Conservation (phyloP, 208 protist species). For the Tritrichomonas foetus region DNA sequence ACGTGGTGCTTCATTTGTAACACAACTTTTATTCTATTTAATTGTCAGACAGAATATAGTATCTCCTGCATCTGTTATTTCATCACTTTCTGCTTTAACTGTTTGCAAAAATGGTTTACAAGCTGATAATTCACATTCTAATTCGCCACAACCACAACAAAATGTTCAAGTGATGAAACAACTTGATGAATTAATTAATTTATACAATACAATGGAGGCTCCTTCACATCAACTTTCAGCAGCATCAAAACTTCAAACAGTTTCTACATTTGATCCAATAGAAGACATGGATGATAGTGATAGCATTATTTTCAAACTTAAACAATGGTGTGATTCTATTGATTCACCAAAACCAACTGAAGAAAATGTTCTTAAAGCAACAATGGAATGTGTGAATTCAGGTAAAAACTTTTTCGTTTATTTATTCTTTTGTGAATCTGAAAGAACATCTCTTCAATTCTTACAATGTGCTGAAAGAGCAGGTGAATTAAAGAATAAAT, state of each 20-base stretch:
- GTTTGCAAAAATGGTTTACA: no score
- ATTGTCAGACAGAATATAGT: no score
- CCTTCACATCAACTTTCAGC: not conserved
- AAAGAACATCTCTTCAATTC: not conserved
- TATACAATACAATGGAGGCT: not conserved
- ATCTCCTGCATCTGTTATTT: no score
- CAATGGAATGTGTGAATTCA: not conserved
- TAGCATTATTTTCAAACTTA: not conserved
- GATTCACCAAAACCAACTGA: not conserved
- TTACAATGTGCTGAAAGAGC: not conserved
- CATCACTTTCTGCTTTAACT: no score
- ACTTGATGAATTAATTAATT: not conserved
- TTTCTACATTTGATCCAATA: conserved; percentile 7
- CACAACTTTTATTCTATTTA: no score
- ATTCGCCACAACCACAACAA: not conserved
- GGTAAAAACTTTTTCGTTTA: not conserved
- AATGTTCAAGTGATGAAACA: no score
- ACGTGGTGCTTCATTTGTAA: no score
- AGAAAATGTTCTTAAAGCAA: not conserved
- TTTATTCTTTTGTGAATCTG: not conserved
- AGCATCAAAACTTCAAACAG: not conserved
- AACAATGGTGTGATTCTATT: not conserved
- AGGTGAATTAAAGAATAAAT: not conserved
- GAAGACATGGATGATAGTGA: not conserved
- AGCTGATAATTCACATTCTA: no score